Percentiles rank a stretch among this genome's conserved stretches.
phyloP scores from a whole-genome alignment of 2,329 filamentous ascomycete species.

The Fusarium mangiferae region DNA sequence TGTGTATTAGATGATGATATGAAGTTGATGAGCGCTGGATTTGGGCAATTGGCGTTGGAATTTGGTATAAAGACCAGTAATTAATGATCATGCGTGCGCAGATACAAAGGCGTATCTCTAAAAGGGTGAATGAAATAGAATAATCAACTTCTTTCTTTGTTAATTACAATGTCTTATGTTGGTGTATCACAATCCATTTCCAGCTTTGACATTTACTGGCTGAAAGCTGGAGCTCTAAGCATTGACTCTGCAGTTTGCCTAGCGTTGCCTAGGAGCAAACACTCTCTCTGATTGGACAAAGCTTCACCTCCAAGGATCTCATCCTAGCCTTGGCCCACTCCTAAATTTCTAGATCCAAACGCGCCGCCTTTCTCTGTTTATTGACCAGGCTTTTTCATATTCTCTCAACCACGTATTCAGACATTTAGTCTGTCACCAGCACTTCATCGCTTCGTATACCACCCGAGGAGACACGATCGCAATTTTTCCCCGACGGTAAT shows the following conservation, averaged over 20 bases:
- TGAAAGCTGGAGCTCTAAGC: conserved; percentile 12
- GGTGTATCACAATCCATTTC: background rate
- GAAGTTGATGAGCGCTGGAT: conserved; percentile 15
- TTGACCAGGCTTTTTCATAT: conserved; percentile 30
- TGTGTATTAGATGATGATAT: conserved; percentile 1
- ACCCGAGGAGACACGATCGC: background rate
- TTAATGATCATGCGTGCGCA: conserved; percentile 23
- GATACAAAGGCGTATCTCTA: conserved; percentile 2
- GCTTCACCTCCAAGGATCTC: conserved; percentile 43
- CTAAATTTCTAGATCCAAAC: conserved; percentile 48
- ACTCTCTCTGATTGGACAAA: conserved; percentile 48
- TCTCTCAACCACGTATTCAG: conserved; percentile 25
- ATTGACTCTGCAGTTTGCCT: conserved; percentile 10
- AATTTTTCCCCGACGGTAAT: background rate
- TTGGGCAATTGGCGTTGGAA: conserved; percentile 24
- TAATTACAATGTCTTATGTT: background rate
- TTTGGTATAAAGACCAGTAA: conserved; percentile 15
- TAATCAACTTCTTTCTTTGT: conserved; percentile 10
- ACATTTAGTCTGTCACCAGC: conserved; percentile 19
- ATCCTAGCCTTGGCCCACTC: conserved; percentile 42
- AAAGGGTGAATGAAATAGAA: conserved; percentile 24
- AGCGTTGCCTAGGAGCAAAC: conserved; percentile 31
- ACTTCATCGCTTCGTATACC: background rate
- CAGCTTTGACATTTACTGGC: background rate
- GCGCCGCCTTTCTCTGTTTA: conserved; percentile 39